phyloP scores from a whole-genome alignment of 1,284 basidiomycete genomes.

The Anthracocystis panici-leucophaei region DNA sequence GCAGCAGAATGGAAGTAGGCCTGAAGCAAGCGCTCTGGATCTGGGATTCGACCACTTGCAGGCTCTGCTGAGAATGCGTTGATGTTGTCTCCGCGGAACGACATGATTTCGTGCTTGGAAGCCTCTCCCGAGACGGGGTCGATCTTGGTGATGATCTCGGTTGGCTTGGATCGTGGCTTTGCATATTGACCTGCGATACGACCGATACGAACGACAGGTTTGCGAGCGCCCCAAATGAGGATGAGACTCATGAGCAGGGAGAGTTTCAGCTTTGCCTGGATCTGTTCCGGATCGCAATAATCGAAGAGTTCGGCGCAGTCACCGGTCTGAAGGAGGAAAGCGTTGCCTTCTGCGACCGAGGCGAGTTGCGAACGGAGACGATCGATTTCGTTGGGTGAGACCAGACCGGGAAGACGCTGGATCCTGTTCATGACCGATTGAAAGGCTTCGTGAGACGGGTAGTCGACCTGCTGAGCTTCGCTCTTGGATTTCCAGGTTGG shows the following conservation, averaged over 20 bases:
- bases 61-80: constrained; percentile 79
- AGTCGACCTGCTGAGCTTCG: constrained; percentile 65
- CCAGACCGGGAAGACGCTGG: constrained; percentile 63
- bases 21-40: constrained; percentile 84
- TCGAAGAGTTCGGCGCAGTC: constrained; percentile 83
- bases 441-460: constrained; percentile 53
- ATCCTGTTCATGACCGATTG: constrained; percentile 54
- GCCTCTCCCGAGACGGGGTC: constrained; percentile 42
- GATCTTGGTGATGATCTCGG: constrained; percentile 74
- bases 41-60: constrained; percentile 79
- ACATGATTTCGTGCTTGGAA: constrained; percentile 72
- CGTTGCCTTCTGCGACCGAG: constrained; percentile 70
- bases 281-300: constrained; percentile 82
- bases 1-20: constrained; percentile 96
- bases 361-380: constrained; percentile 61
- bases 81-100: constrained; percentile 95
- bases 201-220: constrained; percentile 63
- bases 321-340: constrained; percentile 94
- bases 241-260: constrained; percentile 95
- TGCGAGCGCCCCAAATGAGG: constrained; percentile 88
- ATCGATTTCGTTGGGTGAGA: constrained; percentile 64
- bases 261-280: constrained; percentile 91
- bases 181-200: constrained; percentile 80
- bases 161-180: constrained; percentile 89
- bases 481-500: constrained; percentile 62